These are phyloP conservation scores for Apiospora sp. DNA, from an alignment of 2,329 filamentous ascomycete genomes.

Conservation along the genomic window DNA sequence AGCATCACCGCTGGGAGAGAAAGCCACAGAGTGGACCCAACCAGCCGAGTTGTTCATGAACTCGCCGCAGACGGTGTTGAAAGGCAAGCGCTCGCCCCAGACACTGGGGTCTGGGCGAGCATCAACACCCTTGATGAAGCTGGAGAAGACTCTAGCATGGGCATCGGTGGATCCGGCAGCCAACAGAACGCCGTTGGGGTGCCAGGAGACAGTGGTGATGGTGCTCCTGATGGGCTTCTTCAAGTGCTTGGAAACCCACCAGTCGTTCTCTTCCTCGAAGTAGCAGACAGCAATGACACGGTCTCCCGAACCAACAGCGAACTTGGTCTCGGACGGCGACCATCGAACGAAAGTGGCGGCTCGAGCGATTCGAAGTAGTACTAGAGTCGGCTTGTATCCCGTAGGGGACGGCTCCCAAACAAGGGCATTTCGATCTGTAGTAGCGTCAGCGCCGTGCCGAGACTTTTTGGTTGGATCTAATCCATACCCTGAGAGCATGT, in stretches of 20 bases:
- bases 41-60: constrained; percentile 95
- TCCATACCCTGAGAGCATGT: constrained; percentile 88
- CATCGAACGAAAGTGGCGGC: constrained; percentile 97
- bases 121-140: constrained; percentile 96
- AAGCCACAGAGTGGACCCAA: constrained; percentile 93
- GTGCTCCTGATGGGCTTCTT: constrained; percentile 99
- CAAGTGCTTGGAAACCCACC: constrained; percentile 99
- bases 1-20: constrained; percentile 92
- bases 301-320: constrained; percentile 95
- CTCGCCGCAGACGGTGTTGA: constrained; percentile 98
- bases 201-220: constrained; percentile 94
- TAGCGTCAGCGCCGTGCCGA: neutral
- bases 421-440: constrained; percentile 85
- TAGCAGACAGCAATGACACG: constrained; percentile 97
- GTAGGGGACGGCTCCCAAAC: constrained; percentile 95
- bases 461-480: neutral
- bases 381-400: constrained; percentile 96
- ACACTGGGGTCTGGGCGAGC: constrained; percentile 82
- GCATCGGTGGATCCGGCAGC: constrained; percentile 97
- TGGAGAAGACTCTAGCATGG: constrained; percentile 92
- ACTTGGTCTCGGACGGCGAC: constrained; percentile 96
- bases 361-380: constrained; percentile 95
- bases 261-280: constrained; percentile 99
- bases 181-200: constrained; percentile 94
- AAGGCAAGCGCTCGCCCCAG: constrained; percentile 95